phyloP scores from a whole-genome alignment of 768 basidiomycete genomes.

The Podaxis sp. region DNA sequence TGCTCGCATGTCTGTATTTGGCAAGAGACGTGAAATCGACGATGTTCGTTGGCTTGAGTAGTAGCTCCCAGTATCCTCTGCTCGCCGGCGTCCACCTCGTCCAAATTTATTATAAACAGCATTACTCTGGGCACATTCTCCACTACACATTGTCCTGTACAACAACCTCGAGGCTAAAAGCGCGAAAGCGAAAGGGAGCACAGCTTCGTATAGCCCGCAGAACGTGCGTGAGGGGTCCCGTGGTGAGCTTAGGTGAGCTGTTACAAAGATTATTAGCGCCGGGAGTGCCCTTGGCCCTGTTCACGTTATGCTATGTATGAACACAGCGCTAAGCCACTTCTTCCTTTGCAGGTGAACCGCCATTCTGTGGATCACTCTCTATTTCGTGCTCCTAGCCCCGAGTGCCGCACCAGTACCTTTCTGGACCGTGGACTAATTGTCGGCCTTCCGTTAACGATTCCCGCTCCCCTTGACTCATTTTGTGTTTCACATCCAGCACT shows the following conservation, averaged over 20 bases:
- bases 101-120: too few species aligned
- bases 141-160: neutral
- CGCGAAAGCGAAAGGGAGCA: neutral
- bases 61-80: too few species aligned
- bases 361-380: neutral
- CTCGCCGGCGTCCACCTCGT: too few species aligned
- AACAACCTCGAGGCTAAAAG: too few species aligned
- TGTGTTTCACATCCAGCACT: neutral
- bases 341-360: neutral
- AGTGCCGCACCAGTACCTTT: neutral
- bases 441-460: neutral
- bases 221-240: neutral
- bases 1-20: neutral
- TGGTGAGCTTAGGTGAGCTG: neutral
- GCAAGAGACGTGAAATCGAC: neutral
- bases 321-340: neutral
- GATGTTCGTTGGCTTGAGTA: too few species aligned
- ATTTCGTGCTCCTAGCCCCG: neutral
- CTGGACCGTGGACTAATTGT: neutral
- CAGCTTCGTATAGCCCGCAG: neutral
- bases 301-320: neutral
- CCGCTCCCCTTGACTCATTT: neutral
- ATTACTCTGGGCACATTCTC: too few species aligned
- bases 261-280: neutral
- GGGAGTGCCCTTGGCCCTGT: slow-evolving; percentile 1